phyloP scores from a whole-genome alignment of 2,329 filamentous ascomycete genomes.

The Diaporthe longicolla region DNA sequence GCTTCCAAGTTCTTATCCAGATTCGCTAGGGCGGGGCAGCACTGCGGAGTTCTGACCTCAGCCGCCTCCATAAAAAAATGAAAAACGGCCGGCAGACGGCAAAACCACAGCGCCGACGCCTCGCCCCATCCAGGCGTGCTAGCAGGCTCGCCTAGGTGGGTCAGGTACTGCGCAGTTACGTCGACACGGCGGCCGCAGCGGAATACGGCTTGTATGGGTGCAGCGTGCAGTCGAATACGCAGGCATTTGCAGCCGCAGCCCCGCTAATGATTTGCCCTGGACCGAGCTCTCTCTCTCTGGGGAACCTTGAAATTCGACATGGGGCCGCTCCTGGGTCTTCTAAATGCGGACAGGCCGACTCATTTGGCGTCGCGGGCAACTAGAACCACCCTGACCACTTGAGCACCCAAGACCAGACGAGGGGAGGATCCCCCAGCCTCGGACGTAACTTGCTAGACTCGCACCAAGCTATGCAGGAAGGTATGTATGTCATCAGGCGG shows the following conservation, averaged over 20 bases:
- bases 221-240: constrained; percentile 7
- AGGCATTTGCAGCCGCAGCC: constrained; percentile 14
- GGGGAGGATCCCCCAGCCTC: constrained; percentile 31
- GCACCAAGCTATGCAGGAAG: constrained; percentile 8
- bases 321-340: constrained; percentile 22
- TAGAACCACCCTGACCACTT: constrained; percentile 17
- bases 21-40: constrained; percentile 21
- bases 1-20: constrained; percentile 32
- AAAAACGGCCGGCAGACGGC: constrained; percentile 7
- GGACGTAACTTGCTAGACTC: constrained; percentile 14
- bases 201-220: constrained; percentile 4
- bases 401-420: constrained; percentile 2
- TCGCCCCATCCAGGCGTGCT: not conserved
- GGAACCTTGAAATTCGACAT: constrained; percentile 35
- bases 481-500: constrained; percentile 33
- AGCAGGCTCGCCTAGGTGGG: not conserved
- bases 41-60: constrained; percentile 1
- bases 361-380: constrained; percentile 26
- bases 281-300: constrained; percentile 25
- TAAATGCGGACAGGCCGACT: constrained; percentile 33
- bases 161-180: not conserved
- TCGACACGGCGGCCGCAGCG: not conserved
- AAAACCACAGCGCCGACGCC: constrained; percentile 25
- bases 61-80: not conserved
- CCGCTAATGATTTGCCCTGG: constrained; percentile 34